Evolutionary conservation across 2,329 filamentous ascomycete species (phyloP).

Genomic region (Trichoderma sp.): DNA sequence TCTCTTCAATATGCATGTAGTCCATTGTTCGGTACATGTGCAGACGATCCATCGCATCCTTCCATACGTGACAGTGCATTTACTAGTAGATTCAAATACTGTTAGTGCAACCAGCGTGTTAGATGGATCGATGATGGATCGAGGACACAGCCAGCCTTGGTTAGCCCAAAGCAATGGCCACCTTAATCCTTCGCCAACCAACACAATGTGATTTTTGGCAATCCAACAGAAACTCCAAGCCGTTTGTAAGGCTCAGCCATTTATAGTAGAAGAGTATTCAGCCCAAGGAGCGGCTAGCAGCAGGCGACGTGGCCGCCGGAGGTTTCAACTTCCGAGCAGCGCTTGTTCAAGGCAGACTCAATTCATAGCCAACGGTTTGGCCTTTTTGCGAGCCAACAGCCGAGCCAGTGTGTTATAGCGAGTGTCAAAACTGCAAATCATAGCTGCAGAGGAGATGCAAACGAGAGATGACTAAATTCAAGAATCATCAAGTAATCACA

Average conservation of each 20-base stretch:
- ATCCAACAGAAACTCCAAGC: background rate
- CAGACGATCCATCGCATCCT: background rate
- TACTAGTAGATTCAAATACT: background rate
- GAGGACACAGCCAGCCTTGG: background rate
- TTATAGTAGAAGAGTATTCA: background rate
- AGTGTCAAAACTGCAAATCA: background rate
- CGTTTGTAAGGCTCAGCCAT: background rate
- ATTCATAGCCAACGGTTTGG: background rate
- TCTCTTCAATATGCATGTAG: background rate
- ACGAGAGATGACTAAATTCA: background rate
- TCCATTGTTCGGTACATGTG: background rate
- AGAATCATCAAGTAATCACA: background rate
- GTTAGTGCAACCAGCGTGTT: background rate
- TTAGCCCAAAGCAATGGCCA: background rate
- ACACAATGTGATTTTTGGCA: background rate
- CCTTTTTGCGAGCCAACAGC: background rate
- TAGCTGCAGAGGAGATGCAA: too few species aligned
- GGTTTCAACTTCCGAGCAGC: background rate
- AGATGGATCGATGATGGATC: background rate
- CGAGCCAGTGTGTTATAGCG: background rate
- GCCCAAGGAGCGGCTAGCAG: background rate
- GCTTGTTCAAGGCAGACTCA: background rate
- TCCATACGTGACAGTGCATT: background rate
- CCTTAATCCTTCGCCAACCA: background rate
- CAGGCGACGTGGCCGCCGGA: background rate